Percentiles rank a stretch among this genome's conserved stretches.
Conservation (phyloP, 768 basidiomycete species). For the Leccinum variicolor region DNA sequence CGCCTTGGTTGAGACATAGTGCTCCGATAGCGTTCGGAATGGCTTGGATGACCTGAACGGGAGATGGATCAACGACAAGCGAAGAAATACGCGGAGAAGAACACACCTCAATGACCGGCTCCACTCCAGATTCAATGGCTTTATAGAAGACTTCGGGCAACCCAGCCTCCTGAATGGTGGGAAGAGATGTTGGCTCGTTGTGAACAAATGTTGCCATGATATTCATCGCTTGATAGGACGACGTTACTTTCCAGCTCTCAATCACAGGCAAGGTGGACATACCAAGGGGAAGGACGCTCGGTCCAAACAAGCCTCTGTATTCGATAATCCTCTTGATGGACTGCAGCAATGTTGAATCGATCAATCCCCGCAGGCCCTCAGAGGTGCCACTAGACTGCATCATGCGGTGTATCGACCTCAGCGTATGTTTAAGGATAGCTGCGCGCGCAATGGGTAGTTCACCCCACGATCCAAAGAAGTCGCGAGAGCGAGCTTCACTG, state of each 20-base stretch:
- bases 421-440: conserved; percentile 82
- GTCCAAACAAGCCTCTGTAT: conserved; percentile 78
- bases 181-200: conserved; percentile 94
- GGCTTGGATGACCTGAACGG: conserved; percentile 75
- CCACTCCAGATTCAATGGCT: conserved; percentile 79
- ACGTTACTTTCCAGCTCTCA: conserved; percentile 7
- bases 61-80: background rate
- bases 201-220: conserved; percentile 97
- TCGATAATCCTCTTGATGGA: conserved; percentile 88
- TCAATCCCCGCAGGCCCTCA: conserved; percentile 90
- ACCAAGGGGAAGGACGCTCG: conserved; percentile 84
- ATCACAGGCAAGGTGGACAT: conserved; percentile 23
- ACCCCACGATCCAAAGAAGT: conserved; percentile 54
- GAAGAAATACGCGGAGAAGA: background rate
- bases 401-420: conserved; percentile 94
- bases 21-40: conserved; percentile 96
- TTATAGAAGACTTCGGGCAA: conserved; percentile 88
- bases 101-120: conserved; percentile 81
- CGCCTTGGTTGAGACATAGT: conserved; percentile 88
- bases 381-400: conserved; percentile 95
- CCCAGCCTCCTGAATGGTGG: conserved; percentile 88
- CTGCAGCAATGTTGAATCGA: conserved; percentile 82
- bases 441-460: conserved; percentile 66
- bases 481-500: conserved; percentile 39
- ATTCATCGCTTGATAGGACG: conserved; percentile 60